Percentiles rank a stretch among this genome's conserved stretches.
These are phyloP conservation scores for Tylopilus rubrobrunneus DNA, from an alignment of 768 basidiomycete genomes.

Conservation along the genomic window DNA sequence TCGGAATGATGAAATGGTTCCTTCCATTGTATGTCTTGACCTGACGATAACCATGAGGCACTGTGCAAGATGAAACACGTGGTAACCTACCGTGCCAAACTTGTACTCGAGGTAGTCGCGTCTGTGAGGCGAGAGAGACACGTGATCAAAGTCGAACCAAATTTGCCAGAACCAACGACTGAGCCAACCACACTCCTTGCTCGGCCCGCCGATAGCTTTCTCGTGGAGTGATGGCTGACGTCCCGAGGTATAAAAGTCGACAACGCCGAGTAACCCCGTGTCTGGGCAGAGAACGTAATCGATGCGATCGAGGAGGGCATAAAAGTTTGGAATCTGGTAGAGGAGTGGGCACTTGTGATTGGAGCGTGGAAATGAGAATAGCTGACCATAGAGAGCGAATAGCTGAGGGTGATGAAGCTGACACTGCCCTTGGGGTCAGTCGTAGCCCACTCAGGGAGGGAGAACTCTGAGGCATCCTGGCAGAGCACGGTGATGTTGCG, in stretches of 20 bases:
- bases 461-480: conserved; percentile 68
- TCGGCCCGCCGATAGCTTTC: conserved; percentile 58
- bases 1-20: conserved; percentile 65
- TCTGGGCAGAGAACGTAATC: conserved; percentile 60
- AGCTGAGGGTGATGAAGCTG: conserved; percentile 51
- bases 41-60: conserved; percentile 19
- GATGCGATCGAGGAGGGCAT: conserved; percentile 63
- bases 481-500: conserved; percentile 67
- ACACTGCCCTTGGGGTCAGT: conserved; percentile 53
- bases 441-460: conserved; percentile 54
- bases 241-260: conserved; percentile 68
- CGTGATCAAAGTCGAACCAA: conserved; percentile 59
- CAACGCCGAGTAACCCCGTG: conserved; percentile 59
- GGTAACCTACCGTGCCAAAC: conserved; percentile 57
- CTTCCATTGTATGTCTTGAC: conserved; percentile 70
- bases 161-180: conserved; percentile 79
- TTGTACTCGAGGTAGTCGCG: conserved; percentile 75
- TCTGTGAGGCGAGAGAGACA: conserved; percentile 52
- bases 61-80: not conserved
- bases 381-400: conserved; percentile 52
- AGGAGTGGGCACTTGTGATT: not conserved
- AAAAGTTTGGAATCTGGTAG: conserved; percentile 55
- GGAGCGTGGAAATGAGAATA: conserved; percentile 2
- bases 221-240: conserved; percentile 54
- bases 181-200: conserved; percentile 59